These are phyloP conservation scores for Naganishia kalamii DNA, from an alignment of 768 basidiomycete species.

Conservation along the genomic window DNA sequence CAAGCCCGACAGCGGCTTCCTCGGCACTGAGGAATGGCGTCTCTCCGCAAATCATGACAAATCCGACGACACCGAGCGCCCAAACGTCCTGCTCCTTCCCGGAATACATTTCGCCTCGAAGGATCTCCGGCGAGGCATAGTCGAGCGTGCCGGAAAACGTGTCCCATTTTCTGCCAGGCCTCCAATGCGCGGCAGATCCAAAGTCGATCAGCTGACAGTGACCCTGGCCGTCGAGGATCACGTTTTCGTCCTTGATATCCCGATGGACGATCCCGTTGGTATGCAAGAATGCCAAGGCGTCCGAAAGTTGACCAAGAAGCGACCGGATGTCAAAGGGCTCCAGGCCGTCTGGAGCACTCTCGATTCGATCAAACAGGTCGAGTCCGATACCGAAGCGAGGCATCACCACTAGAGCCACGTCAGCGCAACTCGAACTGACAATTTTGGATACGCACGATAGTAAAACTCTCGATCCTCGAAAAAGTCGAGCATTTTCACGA, in stretches of 20 bases:
- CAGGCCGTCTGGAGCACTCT: slow-evolving; percentile 77
- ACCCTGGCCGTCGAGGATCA: slow-evolving; percentile 57
- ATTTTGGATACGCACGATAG: slow-evolving; percentile 53
- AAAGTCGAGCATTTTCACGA: slow-evolving; percentile 89
- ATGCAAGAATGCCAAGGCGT: slow-evolving; percentile 82
- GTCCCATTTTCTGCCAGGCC: slow-evolving; percentile 49
- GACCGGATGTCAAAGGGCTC: slow-evolving; percentile 66
- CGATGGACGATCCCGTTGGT: slow-evolving; percentile 91
- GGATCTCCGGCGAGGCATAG: slow-evolving; percentile 93
- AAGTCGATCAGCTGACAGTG: slow-evolving; percentile 93
- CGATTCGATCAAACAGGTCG: slow-evolving; percentile 94
- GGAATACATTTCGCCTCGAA: slow-evolving; percentile 86
- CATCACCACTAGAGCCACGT: slow-evolving; percentile 55
- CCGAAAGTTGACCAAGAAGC: slow-evolving; percentile 88
- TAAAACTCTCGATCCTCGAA: slow-evolving; percentile 96
- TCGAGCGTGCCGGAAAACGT: slow-evolving; percentile 55
- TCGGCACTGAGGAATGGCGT: slow-evolving; percentile 52
- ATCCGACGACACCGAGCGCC: slow-evolving; percentile 95
- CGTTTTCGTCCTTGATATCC: slow-evolving; percentile 95
- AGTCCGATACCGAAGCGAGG: slow-evolving; percentile 57
- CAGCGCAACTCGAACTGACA: background rate
- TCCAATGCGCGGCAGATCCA: slow-evolving; percentile 60
- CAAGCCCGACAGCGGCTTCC: slow-evolving; percentile 79
- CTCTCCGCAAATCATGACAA: slow-evolving; percentile 66
- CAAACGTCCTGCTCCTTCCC: slow-evolving; percentile 98